These are phyloP conservation scores for Aspergillus brunneoviolaceus DNA, from an alignment of 2,329 filamentous ascomycete species.

Conservation along the genomic window DNA sequence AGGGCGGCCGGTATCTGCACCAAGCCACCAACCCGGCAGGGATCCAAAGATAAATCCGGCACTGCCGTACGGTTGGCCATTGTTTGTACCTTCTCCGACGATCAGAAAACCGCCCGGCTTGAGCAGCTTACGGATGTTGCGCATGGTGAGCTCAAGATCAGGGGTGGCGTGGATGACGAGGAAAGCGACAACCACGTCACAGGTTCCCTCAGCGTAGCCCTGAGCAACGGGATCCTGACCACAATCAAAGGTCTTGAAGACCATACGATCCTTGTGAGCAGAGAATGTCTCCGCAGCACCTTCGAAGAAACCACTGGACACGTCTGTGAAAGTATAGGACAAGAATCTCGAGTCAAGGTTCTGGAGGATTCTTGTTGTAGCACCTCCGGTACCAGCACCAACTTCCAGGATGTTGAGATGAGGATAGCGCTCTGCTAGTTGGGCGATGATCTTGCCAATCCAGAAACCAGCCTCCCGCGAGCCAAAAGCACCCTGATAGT, in stretches of 20 bases:
- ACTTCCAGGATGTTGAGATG: constrained; percentile 7
- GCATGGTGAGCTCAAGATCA: constrained; percentile 23
- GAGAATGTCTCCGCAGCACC: constrained; percentile 21
- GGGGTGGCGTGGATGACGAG: constrained; percentile 44
- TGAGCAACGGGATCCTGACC: constrained; percentile 32
- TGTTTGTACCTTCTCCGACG: background rate
- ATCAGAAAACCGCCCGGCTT: constrained; percentile 41
- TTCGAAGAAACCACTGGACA: constrained; percentile 6
- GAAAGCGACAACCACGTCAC: constrained; percentile 40
- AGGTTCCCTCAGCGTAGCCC: constrained; percentile 29
- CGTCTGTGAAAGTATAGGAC: background rate
- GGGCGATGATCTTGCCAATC: background rate
- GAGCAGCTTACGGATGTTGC: constrained; percentile 36
- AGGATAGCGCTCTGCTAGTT: background rate
- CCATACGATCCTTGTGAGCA: constrained; percentile 23
- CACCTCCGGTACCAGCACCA: background rate
- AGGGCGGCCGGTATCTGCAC: background rate
- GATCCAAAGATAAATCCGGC: too few species aligned
- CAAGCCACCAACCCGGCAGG: background rate
- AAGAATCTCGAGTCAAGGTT: too few species aligned
- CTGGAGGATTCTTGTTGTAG: too few species aligned
- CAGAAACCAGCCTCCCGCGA: background rate
- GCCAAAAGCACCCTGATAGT: background rate
- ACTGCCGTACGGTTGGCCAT: too few species aligned
- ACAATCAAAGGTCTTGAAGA: constrained; percentile 33